phyloP scores from a whole-genome alignment of 2,329 filamentous ascomycete species.

The Fusarium fracticaudum region DNA sequence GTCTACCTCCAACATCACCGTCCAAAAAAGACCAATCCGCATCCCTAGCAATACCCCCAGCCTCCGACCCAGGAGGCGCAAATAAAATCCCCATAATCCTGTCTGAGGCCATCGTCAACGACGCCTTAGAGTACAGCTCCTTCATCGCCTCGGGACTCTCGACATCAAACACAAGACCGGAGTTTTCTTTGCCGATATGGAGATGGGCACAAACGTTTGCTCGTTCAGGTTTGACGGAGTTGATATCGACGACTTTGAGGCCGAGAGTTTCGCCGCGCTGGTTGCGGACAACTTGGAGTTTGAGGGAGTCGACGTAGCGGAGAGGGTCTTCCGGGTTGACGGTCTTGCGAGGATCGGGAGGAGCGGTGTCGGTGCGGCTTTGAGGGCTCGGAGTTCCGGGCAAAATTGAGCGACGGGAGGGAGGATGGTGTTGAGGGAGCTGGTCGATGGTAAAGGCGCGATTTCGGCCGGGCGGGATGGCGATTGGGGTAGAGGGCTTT shows the following conservation, averaged over 20 bases:
- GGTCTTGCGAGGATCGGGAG: no score
- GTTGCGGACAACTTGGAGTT: slow-evolving; percentile 5
- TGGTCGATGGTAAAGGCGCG: neutral
- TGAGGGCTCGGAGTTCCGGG: neutral
- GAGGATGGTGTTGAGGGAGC: neutral
- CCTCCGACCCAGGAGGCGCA: neutral
- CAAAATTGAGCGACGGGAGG: neutral
- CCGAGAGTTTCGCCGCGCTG: neutral
- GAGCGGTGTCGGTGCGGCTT: rapidly evolving
- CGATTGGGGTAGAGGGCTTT: neutral
- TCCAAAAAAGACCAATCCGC: slow-evolving; percentile 12
- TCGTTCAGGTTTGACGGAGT: neutral
- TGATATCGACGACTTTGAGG: neutral
- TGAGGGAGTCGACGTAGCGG: slow-evolving; percentile 8
- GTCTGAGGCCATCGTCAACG: neutral
- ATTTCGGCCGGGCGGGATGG: neutral
- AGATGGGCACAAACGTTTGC: slow-evolving; percentile 10
- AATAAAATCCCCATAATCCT: slow-evolving; percentile 21
- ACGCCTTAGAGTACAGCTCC: neutral
- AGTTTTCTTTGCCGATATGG: neutral
- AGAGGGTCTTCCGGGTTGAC: neutral
- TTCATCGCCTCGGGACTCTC: neutral
- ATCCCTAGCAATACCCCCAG: neutral
- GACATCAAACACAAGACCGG: slow-evolving; percentile 13
- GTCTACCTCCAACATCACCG: neutral